Conservation (phyloP, 176 grass and related monocot genomes). For the Cenchrus fungigraminus region DNA sequence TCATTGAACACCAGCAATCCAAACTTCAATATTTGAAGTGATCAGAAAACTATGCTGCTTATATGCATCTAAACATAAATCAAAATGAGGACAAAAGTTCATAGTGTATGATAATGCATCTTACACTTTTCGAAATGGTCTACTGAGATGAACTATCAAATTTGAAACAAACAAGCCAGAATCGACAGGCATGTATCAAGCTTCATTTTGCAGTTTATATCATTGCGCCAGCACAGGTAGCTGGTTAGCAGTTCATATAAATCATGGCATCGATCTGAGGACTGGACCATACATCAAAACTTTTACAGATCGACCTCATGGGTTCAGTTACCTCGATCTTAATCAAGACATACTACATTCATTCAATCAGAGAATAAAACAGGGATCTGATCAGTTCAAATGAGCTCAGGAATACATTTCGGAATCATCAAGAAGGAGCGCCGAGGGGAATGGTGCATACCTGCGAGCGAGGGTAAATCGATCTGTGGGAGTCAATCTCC, state of each 20-base stretch:
- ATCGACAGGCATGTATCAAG: too few species aligned
- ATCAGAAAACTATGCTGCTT: conserved; percentile 14
- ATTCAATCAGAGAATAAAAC: too few species aligned
- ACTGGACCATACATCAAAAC: not conserved
- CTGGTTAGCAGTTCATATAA: not conserved
- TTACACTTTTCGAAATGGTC: conserved; percentile 27
- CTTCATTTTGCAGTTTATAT: not conserved
- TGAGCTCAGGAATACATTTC: not conserved
- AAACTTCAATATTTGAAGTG: conserved; percentile 36
- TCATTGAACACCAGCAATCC: conserved; percentile 16
- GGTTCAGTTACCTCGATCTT: not conserved
- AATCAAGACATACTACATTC: too few species aligned
- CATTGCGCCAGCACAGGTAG: not conserved
- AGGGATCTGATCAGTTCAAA: not conserved
- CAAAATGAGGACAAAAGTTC: conserved; percentile 21
- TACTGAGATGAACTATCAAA: too few species aligned
- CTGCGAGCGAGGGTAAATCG: too few species aligned
- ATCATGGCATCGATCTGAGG: not conserved
- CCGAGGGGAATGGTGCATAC: too few species aligned
- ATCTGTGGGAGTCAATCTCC: too few species aligned
- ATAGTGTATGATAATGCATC: conserved; percentile 17
- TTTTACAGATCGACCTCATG: not conserved
- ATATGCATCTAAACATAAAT: conserved; percentile 14
- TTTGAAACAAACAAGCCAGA: too few species aligned
- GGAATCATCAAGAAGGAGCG: not conserved